Evolutionary conservation across 2,329 filamentous ascomycete species (phyloP), one percentile per base, ranked within the genome.

Genomic region (Sporothrix euskadiensis): DNA sequence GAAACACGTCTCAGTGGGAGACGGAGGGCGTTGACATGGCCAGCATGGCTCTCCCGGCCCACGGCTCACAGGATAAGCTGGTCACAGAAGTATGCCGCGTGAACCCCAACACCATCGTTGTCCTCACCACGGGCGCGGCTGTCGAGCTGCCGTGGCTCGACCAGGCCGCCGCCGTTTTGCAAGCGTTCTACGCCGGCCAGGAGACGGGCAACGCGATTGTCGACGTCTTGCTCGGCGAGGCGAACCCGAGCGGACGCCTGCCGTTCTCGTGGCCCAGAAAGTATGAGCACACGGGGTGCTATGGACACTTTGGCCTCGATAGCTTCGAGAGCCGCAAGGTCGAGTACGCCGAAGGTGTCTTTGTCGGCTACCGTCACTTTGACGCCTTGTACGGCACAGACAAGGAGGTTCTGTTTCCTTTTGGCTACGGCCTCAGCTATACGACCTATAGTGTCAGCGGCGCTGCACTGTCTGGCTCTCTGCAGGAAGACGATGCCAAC

Each of bases 181-280:
- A 94, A 79, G 92, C 92, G 8, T 95, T 92, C 92, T 95, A 94
- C 78, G 92, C 92, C 74, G 93, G 93, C n/a, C 93, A 95, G 78
- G 93, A 96, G 83, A 91, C 91, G 4, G 93, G 92, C 5, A 94
- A 94, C 78, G 90, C 90, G 16, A 91, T 96, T 75, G 92, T 91
- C 0, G 92, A 95, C 76, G 86, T 94, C 0, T 84, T 95, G 19
- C 92, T 93, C 76, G 92, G 92, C 68, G 88, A 90, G 75, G 86
- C 88, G 65, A 94, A 92, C 79, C 93, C 93, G 0, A 90, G 85
- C 71, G 91, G 88, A 1, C 92, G 91, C 78, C 82, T 92, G 1
- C 88, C 89, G 0, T 82, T 92, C 10, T 88, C 85, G 0, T 93
- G 92, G 81, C 91, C 91, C 0, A 83, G 83, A 54, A 82, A 84